Evolutionary conservation across 495 filamentous ascomycete species (phyloP), one percentile per base, ranked within the genome.

Genomic region (Aspergillus affinis): DNA sequence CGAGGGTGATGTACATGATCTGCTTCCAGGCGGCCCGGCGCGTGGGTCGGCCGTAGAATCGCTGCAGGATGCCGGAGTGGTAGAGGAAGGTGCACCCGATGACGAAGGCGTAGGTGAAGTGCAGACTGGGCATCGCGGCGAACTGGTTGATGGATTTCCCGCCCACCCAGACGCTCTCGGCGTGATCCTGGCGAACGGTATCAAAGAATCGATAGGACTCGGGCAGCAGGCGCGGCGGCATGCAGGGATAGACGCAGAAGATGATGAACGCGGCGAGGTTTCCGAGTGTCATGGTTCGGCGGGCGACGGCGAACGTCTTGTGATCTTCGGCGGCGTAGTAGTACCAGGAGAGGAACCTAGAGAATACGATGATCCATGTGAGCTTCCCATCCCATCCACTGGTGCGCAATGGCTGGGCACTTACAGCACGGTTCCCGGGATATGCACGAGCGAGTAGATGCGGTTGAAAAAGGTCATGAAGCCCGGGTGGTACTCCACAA

Each of bases 321-420:
- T 81, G 74, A 29, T 75, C 80, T 5, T 82, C 81, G 23, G 85
- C 85, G 15, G 77, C 79, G 57, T 82, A 84, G 69, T 88, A 88
- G 68, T 83, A 88, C 85, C 85, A 88, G 18, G 81, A 84, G 21
- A 88, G 81, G 66, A 87, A 88, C 2, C 83, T 84, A 67, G 23
- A 32, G 7, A 4, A 12, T 15, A 41, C 23, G 23, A 2, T 15
- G 2, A 15, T 17, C 12, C 36, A 41, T 41, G 13, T 41, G 3
- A 41, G 36, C 36, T 13, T 41, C 1, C 12, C 36, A 41, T 36
- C 6, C 49, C 2, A 26, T 23, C 21, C 21, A 30, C n/a, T 29
- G n/a, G 49, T 51, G 30, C 30, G 49, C 50, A 29, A 30, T 26
- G 48, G 6, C 48, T n/a, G 4, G 50, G 30, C 13, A 79, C 81